A percentile compares a stretch with the other conserved stretches of the same genome.
Conservation (phyloP, 2,329 filamentous ascomycete genomes). For the Alternaria conjuncta region DNA sequence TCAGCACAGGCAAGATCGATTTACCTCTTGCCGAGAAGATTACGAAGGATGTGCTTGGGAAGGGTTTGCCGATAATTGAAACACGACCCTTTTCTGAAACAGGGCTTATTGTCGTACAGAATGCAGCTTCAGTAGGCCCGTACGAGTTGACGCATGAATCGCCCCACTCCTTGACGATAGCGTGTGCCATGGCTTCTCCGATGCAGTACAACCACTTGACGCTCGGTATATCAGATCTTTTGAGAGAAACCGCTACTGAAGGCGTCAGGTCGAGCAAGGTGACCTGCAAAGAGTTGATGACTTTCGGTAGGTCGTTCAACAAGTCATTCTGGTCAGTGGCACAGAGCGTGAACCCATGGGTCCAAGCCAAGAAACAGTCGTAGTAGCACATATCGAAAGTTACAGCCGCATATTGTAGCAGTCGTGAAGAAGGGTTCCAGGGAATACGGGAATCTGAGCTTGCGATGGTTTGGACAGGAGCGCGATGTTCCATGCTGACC, state of each 20-base stretch:
- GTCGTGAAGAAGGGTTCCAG: slow-evolving; percentile 46
- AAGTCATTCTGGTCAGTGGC: slow-evolving; percentile 48
- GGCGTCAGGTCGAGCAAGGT: slow-evolving; percentile 53
- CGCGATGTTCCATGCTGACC: slow-evolving; percentile 51
- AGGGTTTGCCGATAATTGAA: slow-evolving; percentile 52
- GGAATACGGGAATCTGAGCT: slow-evolving; percentile 49
- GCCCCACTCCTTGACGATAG: slow-evolving; percentile 48
- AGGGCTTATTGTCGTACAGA: slow-evolving; percentile 53
- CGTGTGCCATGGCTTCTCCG: slow-evolving; percentile 52
- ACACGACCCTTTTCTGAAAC: slow-evolving; percentile 37
- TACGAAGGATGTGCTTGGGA: slow-evolving; percentile 50
- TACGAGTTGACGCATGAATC: slow-evolving; percentile 54
- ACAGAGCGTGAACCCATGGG: slow-evolving; percentile 52
- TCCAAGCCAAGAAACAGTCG: slow-evolving; percentile 56
- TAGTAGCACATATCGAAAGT: slow-evolving; percentile 58
- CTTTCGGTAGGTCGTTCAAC: slow-evolving; percentile 46
- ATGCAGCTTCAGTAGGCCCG: slow-evolving; percentile 53
- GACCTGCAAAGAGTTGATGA: slow-evolving; percentile 45
- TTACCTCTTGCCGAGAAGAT: slow-evolving; percentile 42
- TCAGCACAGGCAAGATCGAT: slow-evolving; percentile 46
- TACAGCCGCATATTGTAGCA: slow-evolving; percentile 53
- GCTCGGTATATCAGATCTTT: slow-evolving; percentile 38
- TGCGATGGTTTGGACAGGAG: slow-evolving; percentile 51
- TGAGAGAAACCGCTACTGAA: slow-evolving; percentile 49
- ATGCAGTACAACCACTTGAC: slow-evolving; percentile 55